Conservation (phyloP, 148 eudicot genomes). For the Amaranthus hypochondriacus region DNA sequence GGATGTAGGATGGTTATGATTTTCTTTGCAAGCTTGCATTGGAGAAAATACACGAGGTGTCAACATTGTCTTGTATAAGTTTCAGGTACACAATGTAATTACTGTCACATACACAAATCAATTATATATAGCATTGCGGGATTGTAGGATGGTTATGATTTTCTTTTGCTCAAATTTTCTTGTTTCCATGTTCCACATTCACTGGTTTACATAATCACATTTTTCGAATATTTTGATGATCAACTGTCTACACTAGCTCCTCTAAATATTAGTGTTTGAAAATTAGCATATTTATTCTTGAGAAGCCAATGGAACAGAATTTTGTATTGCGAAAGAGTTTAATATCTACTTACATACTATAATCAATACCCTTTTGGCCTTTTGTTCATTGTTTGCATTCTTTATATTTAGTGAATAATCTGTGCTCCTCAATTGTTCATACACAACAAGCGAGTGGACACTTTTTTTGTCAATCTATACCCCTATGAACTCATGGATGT, state of each 20-base stretch:
- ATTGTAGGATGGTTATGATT: background rate
- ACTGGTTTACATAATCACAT: too few relatives aligned
- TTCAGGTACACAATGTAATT: background rate
- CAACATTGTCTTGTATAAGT: background rate
- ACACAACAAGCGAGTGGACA: background rate
- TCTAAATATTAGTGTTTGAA: background rate
- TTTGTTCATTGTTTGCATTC: too few relatives aligned
- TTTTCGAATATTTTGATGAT: background rate
- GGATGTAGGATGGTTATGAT: too few relatives aligned
- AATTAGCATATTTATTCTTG: background rate
- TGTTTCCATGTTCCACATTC: background rate
- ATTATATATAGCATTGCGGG: background rate
- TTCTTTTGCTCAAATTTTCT: background rate
- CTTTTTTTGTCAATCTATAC: background rate
- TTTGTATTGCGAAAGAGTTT: background rate
- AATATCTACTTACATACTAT: background rate
- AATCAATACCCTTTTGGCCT: background rate
- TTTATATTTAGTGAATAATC: background rate
- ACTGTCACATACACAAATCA: background rate
- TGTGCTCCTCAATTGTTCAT: background rate
- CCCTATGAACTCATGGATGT: background rate
- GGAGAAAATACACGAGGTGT: background rate
- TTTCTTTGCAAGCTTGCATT: too few relatives aligned
- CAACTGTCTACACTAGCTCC: background rate
- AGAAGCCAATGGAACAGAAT: too few relatives aligned